phyloP scores from a whole-genome alignment of 257 asterid genomes.

The Linaria vulgaris region DNA sequence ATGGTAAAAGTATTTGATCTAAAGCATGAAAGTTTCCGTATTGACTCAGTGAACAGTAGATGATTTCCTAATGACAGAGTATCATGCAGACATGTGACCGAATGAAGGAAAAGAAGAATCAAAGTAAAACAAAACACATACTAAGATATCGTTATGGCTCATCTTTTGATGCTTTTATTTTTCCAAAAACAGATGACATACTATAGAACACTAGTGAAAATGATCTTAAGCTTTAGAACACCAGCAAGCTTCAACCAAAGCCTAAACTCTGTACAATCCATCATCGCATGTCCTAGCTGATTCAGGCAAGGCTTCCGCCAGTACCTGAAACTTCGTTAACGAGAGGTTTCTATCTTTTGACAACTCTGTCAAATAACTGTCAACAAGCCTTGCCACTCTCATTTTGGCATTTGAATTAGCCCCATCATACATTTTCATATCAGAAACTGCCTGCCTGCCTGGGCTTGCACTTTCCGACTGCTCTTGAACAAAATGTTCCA shows the following conservation, averaged over 20 bases:
- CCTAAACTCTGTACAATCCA: conserved; percentile 63
- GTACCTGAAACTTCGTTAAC: conserved; percentile 77
- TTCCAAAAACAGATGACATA: too few species aligned
- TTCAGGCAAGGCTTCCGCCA: conserved; percentile 90
- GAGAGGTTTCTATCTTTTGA: conserved; percentile 78
- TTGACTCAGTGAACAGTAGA: too few species aligned
- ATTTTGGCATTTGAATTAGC: conserved; percentile 61
- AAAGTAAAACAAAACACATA: too few species aligned
- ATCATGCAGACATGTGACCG: too few species aligned
- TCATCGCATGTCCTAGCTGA: conserved; percentile 86
- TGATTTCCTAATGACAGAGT: too few species aligned
- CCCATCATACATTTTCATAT: conserved; percentile 50
- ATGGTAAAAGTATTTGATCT: too few species aligned
- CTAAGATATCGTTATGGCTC: too few species aligned
- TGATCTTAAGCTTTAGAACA: too few species aligned
- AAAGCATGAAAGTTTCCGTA: too few species aligned
- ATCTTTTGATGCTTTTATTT: too few species aligned
- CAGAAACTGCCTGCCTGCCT: conserved; percentile 51
- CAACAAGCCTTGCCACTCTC: conserved; percentile 94
- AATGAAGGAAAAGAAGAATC: too few species aligned
- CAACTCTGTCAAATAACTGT: conserved; percentile 86
- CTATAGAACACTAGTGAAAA: too few species aligned
- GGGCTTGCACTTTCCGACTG: conserved; percentile 82
- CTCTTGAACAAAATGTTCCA: conserved; percentile 95
- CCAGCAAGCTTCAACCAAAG: neutral